Conservation (phyloP, 345 rosid species). For the Isatis tinctoria region DNA sequence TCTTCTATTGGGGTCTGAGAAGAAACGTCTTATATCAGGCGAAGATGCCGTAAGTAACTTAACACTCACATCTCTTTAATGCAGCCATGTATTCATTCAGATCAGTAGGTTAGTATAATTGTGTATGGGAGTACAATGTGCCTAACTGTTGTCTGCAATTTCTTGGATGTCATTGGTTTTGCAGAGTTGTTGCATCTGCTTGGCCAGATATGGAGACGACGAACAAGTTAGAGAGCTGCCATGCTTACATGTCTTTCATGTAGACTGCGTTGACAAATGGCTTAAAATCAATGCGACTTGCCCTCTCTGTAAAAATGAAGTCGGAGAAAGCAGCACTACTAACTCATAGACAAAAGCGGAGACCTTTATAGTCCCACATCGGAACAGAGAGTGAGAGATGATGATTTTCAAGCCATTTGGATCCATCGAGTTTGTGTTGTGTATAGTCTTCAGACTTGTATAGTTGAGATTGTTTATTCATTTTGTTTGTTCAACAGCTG, state of each 20-base stretch:
- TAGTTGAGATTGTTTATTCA: slow-evolving; percentile 21
- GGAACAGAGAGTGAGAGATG: background rate
- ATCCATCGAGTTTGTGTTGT: background rate
- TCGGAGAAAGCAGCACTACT: slow-evolving; percentile 43
- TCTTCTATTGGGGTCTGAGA: slow-evolving; percentile 62
- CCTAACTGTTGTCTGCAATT: background rate
- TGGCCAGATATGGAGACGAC: slow-evolving; percentile 55
- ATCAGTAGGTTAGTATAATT: background rate
- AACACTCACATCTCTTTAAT: background rate
- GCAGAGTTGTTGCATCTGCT: slow-evolving; percentile 79
- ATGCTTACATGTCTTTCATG: slow-evolving; percentile 67
- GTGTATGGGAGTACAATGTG: background rate
- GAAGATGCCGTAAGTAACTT: slow-evolving; percentile 83
- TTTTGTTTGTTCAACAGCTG: slow-evolving; percentile 18
- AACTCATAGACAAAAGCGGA: slow-evolving; percentile 17
- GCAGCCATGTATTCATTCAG: background rate
- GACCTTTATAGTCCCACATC: background rate
- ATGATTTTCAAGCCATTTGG: background rate
- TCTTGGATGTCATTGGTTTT: slow-evolving; percentile 10
- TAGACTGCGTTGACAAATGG: slow-evolving; percentile 76
- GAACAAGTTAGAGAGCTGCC: slow-evolving; percentile 66
- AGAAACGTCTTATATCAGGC: slow-evolving; percentile 65
- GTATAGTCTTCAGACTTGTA: slow-evolving; percentile 16
- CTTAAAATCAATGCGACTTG: slow-evolving; percentile 70
- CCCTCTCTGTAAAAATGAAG: slow-evolving; percentile 67